These are phyloP conservation scores for Pseudozyma sp. DNA, from an alignment of 1,284 basidiomycete genomes.

Conservation along the genomic window DNA sequence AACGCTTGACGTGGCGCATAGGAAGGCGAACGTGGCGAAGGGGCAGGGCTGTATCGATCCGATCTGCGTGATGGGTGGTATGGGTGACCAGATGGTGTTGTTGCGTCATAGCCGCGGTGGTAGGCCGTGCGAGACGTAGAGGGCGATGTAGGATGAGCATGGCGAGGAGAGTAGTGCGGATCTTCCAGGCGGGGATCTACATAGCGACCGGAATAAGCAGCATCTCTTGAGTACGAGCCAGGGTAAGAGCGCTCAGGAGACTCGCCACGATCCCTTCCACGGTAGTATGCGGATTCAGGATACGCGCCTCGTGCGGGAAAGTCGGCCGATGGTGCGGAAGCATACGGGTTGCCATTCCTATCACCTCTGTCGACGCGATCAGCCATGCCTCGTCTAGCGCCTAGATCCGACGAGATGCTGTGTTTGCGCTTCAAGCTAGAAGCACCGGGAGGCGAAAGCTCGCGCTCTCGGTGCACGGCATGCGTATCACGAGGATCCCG, in stretches of 20 bases:
- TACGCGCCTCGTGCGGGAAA: constrained; percentile 24
- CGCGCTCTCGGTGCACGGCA: constrained; percentile 26
- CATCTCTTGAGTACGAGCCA: constrained; percentile 30
- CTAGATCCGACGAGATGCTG: constrained; percentile 37
- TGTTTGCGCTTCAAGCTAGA: constrained; percentile 35
- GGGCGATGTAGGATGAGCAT: constrained; percentile 29
- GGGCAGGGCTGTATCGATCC: constrained; percentile 43
- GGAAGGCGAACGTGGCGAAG: constrained; percentile 37
- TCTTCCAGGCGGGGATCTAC: constrained; percentile 31
- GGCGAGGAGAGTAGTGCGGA: constrained; percentile 47
- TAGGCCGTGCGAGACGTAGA: constrained; percentile 27
- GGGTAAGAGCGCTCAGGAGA: constrained; percentile 36
- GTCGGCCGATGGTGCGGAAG: constrained; percentile 11
- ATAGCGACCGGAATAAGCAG: constrained; percentile 34
- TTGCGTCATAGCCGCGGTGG: constrained; percentile 26
- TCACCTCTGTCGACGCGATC: constrained; percentile 36
- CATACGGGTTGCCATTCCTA: constrained; percentile 22
- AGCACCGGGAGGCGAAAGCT: constrained; percentile 25
- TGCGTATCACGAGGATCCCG: constrained; percentile 37
- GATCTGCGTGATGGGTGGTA: constrained; percentile 22
- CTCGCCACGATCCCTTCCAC: constrained; percentile 27
- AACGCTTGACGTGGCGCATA: constrained; percentile 29
- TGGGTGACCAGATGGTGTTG: constrained; percentile 13
- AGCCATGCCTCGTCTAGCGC: constrained; percentile 12
- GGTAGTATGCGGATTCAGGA: constrained; percentile 29